These are phyloP conservation scores for Sphagnum fallax DNA, from an alignment of 228 moss, liverwort and hornwort species.

Conservation along the genomic window DNA sequence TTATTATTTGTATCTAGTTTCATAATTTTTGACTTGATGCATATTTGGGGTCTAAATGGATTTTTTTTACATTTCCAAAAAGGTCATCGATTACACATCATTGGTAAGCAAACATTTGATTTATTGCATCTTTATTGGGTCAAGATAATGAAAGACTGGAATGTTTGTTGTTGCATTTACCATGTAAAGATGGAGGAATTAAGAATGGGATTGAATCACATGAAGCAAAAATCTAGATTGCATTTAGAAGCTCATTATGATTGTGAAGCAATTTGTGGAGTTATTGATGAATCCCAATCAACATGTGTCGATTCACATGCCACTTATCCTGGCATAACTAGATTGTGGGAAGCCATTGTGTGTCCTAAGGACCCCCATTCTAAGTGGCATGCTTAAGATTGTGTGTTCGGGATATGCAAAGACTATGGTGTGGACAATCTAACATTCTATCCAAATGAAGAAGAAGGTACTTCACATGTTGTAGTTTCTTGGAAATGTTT, in stretches of 20 bases:
- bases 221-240: not conserved
- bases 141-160: not conserved
- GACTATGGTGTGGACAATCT: not conserved
- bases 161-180: not conserved
- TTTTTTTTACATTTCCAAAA: too few species aligned
- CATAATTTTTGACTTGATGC: too few species aligned
- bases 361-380: not conserved
- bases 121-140: not conserved
- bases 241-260: not conserved
- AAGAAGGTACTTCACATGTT: not conserved
- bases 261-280: not conserved
- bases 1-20: too few species aligned
- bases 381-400: not conserved
- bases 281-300: too few species aligned
- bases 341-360: not conserved
- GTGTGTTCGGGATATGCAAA: not conserved
- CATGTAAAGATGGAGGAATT: not conserved
- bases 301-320: not conserved
- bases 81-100: too few species aligned
- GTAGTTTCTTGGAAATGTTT: not conserved
- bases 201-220: not conserved
- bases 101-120: constrained; percentile 1
- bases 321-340: not conserved
- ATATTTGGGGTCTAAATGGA: too few species aligned
- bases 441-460: not conserved